A percentile compares a stretch with the other conserved stretches of the same genome.
These are phyloP conservation scores for Zanthoxylum bungeanum DNA, from an alignment of 345 rosid genomes.

Conservation along the genomic window DNA sequence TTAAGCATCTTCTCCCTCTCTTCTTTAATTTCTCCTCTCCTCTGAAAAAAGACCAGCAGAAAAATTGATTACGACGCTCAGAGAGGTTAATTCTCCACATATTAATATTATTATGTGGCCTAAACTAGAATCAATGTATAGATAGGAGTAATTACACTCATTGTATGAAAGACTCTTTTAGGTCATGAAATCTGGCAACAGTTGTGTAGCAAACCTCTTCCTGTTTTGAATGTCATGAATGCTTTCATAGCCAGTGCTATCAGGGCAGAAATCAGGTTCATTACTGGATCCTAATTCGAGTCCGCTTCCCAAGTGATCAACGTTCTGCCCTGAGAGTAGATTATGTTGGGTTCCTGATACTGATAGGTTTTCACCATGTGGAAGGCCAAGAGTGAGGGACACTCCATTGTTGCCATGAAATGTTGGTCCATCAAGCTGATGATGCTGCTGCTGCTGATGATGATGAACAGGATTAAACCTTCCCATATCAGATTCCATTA, in stretches of 20 bases:
- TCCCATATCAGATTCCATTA: slow-evolving; percentile 34
- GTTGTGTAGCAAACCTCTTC: slow-evolving; percentile 51
- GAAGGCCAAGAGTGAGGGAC: slow-evolving; percentile 69
- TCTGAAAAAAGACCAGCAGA: not conserved
- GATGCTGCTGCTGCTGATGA: slow-evolving; percentile 9
- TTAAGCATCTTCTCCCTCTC: not conserved
- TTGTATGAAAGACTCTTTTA: slow-evolving; percentile 16
- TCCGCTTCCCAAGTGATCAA: slow-evolving; percentile 44
- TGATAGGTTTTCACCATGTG: slow-evolving; percentile 42
- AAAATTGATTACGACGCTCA: not conserved
- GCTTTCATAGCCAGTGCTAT: slow-evolving; percentile 28
- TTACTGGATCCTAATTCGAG: slow-evolving; percentile 31
- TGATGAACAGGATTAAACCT: slow-evolving; percentile 43
- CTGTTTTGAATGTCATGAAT: slow-evolving; percentile 45
- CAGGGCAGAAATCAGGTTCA: slow-evolving; percentile 34
- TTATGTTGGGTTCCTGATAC: slow-evolving; percentile 38
- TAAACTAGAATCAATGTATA: not conserved
- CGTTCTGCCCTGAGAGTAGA: slow-evolving; percentile 38
- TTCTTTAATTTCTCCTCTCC: not conserved
- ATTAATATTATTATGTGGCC: not conserved
- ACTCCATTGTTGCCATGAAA: slow-evolving; percentile 49
- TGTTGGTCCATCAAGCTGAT: slow-evolving; percentile 19
- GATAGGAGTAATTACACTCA: not conserved
- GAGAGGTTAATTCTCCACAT: not conserved
- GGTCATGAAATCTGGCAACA: slow-evolving; percentile 53